These are phyloP conservation scores for Suillus discolor DNA, from an alignment of 768 basidiomycete species.

Conservation along the genomic window DNA sequence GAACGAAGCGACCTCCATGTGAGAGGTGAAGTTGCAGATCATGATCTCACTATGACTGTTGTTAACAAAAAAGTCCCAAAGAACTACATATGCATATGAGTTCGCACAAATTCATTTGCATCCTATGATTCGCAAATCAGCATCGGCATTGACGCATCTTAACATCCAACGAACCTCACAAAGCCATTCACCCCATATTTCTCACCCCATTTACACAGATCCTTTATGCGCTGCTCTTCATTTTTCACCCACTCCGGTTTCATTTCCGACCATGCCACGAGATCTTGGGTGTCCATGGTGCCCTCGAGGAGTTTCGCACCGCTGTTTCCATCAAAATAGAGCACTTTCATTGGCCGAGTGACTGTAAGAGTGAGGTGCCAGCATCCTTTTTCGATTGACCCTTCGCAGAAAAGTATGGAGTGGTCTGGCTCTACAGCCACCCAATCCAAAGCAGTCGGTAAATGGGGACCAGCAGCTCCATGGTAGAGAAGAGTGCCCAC, in stretches of 20 bases:
- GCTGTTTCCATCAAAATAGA: constrained; percentile 37
- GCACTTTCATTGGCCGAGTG: constrained; percentile 29
- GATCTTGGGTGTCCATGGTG: constrained; percentile 37
- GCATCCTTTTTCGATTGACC: constrained; percentile 15
- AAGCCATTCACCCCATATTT: constrained; percentile 35
- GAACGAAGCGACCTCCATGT: constrained; percentile 42
- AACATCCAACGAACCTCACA: constrained; percentile 23
- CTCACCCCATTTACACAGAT: constrained; percentile 37
- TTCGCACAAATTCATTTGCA: constrained; percentile 53
- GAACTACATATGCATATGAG: neutral
- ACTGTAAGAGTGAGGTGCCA: constrained; percentile 33
- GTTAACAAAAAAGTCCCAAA: neutral
- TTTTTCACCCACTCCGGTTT: constrained; percentile 17
- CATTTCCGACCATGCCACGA: constrained; percentile 33
- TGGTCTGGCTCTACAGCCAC: constrained; percentile 38
- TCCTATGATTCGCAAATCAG: constrained; percentile 26
- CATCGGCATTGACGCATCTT: neutral
- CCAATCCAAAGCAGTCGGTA: constrained; percentile 27
- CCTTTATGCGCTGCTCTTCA: constrained; percentile 28
- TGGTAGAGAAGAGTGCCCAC: constrained; percentile 41
- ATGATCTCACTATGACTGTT: constrained; percentile 44
- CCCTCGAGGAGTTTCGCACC: constrained; percentile 30
- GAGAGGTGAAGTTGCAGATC: constrained; percentile 47
- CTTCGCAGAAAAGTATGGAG: constrained; percentile 38
- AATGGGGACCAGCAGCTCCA: constrained; percentile 21